These are phyloP conservation scores for Juncus effusus DNA, from an alignment of 176 grass and related monocot genomes.

Conservation along the genomic window DNA sequence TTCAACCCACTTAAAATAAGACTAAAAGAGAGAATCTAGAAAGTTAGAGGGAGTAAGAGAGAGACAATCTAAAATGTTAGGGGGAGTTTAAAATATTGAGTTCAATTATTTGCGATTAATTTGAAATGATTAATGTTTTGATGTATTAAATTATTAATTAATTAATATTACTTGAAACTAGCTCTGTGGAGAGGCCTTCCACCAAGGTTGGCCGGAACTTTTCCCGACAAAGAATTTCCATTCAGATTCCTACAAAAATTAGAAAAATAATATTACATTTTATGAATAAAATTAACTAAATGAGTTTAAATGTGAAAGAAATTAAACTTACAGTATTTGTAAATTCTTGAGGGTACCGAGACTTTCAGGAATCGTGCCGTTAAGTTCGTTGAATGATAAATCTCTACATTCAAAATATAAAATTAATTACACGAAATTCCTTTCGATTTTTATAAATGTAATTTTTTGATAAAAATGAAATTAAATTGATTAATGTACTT, in stretches of 20 bases:
- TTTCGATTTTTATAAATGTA: too few species aligned
- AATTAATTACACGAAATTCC: not conserved
- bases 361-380: conserved; percentile 89
- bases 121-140: too few species aligned
- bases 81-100: too few species aligned
- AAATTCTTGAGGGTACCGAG: conserved; percentile 61
- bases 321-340: conserved; percentile 59
- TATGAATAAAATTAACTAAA: conserved; percentile 10
- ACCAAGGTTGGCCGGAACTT: conserved; percentile 74
- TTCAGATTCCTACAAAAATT: conserved; percentile 74
- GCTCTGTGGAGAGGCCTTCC: conserved; percentile 94
- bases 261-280: conserved; percentile 5
- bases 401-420: conserved; percentile 46
- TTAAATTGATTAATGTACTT: conserved; percentile 32
- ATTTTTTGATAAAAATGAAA: too few species aligned
- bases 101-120: too few species aligned
- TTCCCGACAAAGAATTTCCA: conserved; percentile 84
- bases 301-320: conserved; percentile 15
- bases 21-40: too few species aligned
- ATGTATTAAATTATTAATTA: too few species aligned
- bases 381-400: conserved; percentile 85
- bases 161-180: conserved; percentile 75
- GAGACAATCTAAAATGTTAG: too few species aligned
- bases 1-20: too few species aligned
- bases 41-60: too few species aligned